These are phyloP conservation scores for Butyriboletus loyo DNA, from an alignment of 768 basidiomycete genomes.

Conservation along the genomic window DNA sequence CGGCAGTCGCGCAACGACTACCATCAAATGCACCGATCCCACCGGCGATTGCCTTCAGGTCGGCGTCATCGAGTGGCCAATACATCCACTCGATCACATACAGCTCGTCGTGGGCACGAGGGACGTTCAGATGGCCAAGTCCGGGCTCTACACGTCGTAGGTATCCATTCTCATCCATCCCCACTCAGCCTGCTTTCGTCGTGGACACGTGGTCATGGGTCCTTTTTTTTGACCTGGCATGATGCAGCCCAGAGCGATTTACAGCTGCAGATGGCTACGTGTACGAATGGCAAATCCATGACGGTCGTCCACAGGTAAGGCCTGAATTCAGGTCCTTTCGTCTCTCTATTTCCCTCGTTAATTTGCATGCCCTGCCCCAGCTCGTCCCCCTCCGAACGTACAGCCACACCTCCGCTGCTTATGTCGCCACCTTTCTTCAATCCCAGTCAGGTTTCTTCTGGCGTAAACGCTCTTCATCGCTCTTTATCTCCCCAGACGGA, in stretches of 20 bases:
- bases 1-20: slow-evolving; percentile 20
- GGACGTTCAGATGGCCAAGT: slow-evolving; percentile 23
- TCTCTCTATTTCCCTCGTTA: background rate
- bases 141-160: slow-evolving; percentile 24
- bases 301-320: slow-evolving; percentile 24
- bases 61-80: slow-evolving; percentile 31
- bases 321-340: too few species aligned
- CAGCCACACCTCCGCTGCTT: slow-evolving; percentile 4
- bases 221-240: background rate
- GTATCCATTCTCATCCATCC: background rate
- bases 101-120: slow-evolving; percentile 27
- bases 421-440: slow-evolving; percentile 28
- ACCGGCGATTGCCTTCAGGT: slow-evolving; percentile 24
- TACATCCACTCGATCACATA: background rate
- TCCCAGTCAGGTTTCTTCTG: slow-evolving; percentile 12
- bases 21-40: slow-evolving; percentile 20
- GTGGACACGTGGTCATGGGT: background rate
- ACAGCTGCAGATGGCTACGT: slow-evolving; percentile 14
- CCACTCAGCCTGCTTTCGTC: background rate
- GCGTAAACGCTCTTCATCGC: slow-evolving; percentile 18
- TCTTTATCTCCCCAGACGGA: slow-evolving; percentile 30
- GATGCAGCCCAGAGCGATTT: slow-evolving; percentile 26
- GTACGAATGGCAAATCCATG: slow-evolving; percentile 31
- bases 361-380: slow-evolving; percentile 1
- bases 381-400: slow-evolving; percentile 21